Evolutionary conservation across 495 filamentous ascomycete species (phyloP).

Genomic region (Penicillium canescens): DNA sequence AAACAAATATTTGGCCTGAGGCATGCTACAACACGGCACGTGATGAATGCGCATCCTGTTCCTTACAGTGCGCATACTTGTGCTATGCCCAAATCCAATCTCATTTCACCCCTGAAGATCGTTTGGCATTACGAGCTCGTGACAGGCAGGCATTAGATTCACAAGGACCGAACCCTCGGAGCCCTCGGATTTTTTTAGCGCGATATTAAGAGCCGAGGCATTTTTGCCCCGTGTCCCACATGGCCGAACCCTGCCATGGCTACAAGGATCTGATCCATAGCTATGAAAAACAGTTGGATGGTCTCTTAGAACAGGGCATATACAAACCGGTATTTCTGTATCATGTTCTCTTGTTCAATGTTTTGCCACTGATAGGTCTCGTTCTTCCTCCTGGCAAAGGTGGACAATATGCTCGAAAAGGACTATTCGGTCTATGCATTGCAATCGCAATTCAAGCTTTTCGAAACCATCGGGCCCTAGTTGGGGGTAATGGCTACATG

Average conservation of each 20-base stretch:
- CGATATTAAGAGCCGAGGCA: slow-evolving; percentile 13
- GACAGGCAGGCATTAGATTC: neutral
- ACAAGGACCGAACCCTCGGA: neutral
- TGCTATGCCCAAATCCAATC: too few species aligned
- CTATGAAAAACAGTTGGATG: slow-evolving; percentile 21
- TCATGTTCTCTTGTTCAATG: slow-evolving; percentile 31
- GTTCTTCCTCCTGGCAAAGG: slow-evolving; percentile 29
- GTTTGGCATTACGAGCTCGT: neutral
- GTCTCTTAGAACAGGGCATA: slow-evolving; percentile 28
- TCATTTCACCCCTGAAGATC: too few species aligned
- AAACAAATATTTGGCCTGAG: too few species aligned
- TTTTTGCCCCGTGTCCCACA: slow-evolving; percentile 20
- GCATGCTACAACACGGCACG: too few species aligned
- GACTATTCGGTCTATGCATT: slow-evolving; percentile 55
- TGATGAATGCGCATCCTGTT: too few species aligned
- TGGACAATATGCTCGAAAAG: slow-evolving; percentile 43
- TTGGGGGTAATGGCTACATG: slow-evolving; percentile 65
- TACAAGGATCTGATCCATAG: slow-evolving; percentile 21
- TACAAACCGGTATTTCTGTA: slow-evolving; percentile 42
- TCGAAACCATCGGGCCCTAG: slow-evolving; percentile 46
- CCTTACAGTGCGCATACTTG: too few species aligned
- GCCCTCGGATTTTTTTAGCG: slow-evolving; percentile 6
- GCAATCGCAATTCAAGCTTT: slow-evolving; percentile 42
- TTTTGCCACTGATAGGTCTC: slow-evolving; percentile 33
- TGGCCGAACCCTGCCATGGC: slow-evolving; percentile 23